These are phyloP conservation scores for Aspergillus ochraceoroseus DNA, from an alignment of 2,329 filamentous ascomycete species.

Conservation along the genomic window DNA sequence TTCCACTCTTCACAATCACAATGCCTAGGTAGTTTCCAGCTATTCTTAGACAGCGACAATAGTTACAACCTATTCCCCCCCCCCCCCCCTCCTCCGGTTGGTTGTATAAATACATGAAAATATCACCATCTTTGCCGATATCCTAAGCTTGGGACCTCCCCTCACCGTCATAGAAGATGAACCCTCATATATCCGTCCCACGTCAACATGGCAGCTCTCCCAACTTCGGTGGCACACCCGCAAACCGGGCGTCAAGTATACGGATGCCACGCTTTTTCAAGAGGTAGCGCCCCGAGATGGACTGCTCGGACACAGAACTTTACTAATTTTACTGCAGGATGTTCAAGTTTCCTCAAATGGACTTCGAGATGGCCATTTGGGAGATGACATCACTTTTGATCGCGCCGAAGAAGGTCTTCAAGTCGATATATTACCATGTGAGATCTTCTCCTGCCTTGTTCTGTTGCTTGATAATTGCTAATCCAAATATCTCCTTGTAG, in stretches of 20 bases:
- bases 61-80: background rate
- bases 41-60: background rate
- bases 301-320: background rate
- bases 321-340: conserved; percentile 38
- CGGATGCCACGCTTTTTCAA: conserved; percentile 65
- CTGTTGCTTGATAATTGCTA: background rate
- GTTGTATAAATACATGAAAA: conserved; percentile 11
- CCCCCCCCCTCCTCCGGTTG: too few species aligned
- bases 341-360: conserved; percentile 70
- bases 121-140: background rate
- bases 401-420: conserved; percentile 65
- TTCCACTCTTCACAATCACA: background rate
- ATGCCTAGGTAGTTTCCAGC: background rate
- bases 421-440: conserved; percentile 66
- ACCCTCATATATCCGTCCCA: conserved; percentile 57
- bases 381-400: conserved; percentile 66
- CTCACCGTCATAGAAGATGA: conserved; percentile 43
- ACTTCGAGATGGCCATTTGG: conserved; percentile 69
- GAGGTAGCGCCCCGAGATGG: conserved; percentile 36
- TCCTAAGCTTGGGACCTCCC: conserved; percentile 7
- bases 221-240: conserved; percentile 50
- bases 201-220: conserved; percentile 53
- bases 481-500: conserved; percentile 21
- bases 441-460: conserved; percentile 17
- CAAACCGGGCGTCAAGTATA: conserved; percentile 49